These are phyloP conservation scores for Tetrapisispora iriomotensis DNA, from an alignment of 805 yeast genomes.

Conservation along the genomic window DNA sequence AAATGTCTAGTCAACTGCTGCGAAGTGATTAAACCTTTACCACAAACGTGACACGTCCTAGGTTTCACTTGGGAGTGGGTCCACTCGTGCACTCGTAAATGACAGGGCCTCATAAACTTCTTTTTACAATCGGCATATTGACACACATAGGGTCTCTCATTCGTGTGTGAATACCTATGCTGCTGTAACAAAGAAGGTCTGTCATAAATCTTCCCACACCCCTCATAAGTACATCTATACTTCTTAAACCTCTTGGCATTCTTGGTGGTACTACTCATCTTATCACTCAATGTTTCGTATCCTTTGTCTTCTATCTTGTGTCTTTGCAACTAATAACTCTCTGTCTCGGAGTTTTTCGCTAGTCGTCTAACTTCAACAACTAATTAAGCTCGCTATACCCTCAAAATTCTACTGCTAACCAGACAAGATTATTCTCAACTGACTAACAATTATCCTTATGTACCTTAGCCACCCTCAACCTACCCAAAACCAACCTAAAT, in stretches of 20 bases:
- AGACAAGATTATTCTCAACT: no score
- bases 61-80: slow-evolving; percentile 56
- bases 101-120: slow-evolving; percentile 65
- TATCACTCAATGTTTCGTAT: neutral
- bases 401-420: no score
- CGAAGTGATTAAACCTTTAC: slow-evolving; percentile 48
- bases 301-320: neutral
- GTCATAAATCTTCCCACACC: slow-evolving; percentile 45
- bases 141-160: slow-evolving; percentile 70
- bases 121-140: slow-evolving; percentile 45
- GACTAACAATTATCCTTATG: no score
- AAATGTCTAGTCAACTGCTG: slow-evolving; percentile 56
- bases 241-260: slow-evolving; percentile 24
- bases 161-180: slow-evolving; percentile 68
- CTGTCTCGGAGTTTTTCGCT: no score
- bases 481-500: no score
- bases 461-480: no score
- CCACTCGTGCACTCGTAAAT: slow-evolving; percentile 64
- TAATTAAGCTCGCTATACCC: no score
- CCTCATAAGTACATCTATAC: slow-evolving; percentile 36
- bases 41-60: slow-evolving; percentile 44
- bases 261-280: slow-evolving; percentile 1
- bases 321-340: no score
- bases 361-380: no score
- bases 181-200: slow-evolving; percentile 51